A percentile compares a stretch with the other conserved stretches of the same genome.
Conservation (phyloP, 495 filamentous ascomycete species). For the Aspergillus incahuasiensis region DNA sequence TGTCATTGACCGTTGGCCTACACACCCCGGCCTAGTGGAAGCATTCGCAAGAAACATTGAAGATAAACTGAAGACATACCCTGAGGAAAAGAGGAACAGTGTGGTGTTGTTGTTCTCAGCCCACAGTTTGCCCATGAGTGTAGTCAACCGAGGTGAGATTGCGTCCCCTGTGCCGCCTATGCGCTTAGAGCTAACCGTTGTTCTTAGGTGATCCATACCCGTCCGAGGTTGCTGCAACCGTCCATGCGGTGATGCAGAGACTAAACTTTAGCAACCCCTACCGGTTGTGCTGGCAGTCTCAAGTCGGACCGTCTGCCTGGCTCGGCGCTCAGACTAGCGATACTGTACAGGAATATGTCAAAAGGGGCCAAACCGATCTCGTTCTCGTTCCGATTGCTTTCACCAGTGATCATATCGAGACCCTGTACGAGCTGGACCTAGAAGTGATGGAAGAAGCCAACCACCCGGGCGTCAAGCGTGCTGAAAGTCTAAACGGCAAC, state of each 20-base stretch:
- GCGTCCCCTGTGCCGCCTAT: background rate
- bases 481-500: constrained; percentile 89
- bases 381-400: constrained; percentile 95
- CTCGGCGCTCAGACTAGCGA: constrained; percentile 87
- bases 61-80: constrained; percentile 73
- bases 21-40: constrained; percentile 83
- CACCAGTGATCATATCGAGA: constrained; percentile 98
- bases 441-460: constrained; percentile 92
- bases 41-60: constrained; percentile 90
- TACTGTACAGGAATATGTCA: constrained; percentile 83
- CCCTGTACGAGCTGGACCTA: constrained; percentile 88
- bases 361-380: constrained; percentile 85
- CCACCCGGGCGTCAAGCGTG: constrained; percentile 73
- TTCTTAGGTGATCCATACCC: constrained; percentile 84
- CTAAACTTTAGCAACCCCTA: constrained; percentile 84
- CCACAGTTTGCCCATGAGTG: constrained; percentile 93
- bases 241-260: constrained; percentile 90
- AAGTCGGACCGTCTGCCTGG: constrained; percentile 94
- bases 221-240: constrained; percentile 94
- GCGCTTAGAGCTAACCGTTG: background rate
- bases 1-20: constrained; percentile 96
- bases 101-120: constrained; percentile 92
- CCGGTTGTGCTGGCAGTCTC: constrained; percentile 94
- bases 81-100: constrained; percentile 65
- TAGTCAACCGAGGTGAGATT: constrained; percentile 77